Evolutionary conservation across 2,329 filamentous ascomycete genomes (phyloP).

Genomic region (Beauveria caledonica): DNA sequence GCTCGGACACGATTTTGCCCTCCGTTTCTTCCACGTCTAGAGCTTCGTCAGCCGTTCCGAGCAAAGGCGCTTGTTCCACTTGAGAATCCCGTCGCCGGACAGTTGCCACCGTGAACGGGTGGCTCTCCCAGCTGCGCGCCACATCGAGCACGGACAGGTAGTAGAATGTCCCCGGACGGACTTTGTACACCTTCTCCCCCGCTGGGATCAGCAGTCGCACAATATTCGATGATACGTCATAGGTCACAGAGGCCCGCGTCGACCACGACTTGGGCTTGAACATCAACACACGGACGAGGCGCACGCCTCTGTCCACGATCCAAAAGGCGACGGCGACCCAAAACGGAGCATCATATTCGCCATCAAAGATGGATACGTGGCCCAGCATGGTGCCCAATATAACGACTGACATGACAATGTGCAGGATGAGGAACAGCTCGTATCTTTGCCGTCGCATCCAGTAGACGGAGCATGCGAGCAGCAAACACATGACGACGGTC

Average conservation of each 20-base stretch:
- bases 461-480: conserved; percentile 40
- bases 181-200: conserved; percentile 24
- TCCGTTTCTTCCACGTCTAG: conserved; percentile 2
- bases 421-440: conserved; percentile 39
- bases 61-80: conserved; percentile 25
- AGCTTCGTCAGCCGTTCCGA: conserved; percentile 14
- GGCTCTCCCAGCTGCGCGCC: conserved; percentile 37
- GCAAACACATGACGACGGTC: conserved; percentile 35
- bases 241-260: conserved; percentile 26
- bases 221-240: conserved; percentile 31
- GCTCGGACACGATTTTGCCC: background rate
- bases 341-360: conserved; percentile 39
- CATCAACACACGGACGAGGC: conserved; percentile 32
- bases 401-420: conserved; percentile 44
- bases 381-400: conserved; percentile 43
- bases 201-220: conserved; percentile 32
- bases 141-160: conserved; percentile 36
- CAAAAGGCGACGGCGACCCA: conserved; percentile 43
- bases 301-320: conserved; percentile 39
- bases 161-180: conserved; percentile 35
- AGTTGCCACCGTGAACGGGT: conserved; percentile 39
- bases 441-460: conserved; percentile 45
- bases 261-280: conserved; percentile 33
- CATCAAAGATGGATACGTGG: conserved; percentile 44
- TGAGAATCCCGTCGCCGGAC: conserved; percentile 19